phyloP scores from a whole-genome alignment of 2,329 filamentous ascomycete species.

The Incumbomyces delicatus region DNA sequence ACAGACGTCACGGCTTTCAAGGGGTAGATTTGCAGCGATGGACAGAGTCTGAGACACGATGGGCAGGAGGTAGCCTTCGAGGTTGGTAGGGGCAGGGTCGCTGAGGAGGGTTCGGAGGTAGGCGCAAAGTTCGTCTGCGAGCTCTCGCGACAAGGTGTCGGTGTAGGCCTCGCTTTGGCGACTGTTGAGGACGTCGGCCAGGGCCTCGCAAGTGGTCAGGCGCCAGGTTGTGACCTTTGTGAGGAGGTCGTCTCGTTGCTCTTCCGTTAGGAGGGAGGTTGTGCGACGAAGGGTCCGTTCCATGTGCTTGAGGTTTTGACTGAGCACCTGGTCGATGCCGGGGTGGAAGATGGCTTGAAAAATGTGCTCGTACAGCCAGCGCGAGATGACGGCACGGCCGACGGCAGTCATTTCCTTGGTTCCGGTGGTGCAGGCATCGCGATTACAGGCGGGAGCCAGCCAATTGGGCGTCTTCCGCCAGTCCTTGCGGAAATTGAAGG shows the following conservation, averaged over 20 bases:
- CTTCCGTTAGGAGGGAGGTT: constrained; percentile 13
- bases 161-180: constrained; percentile 58
- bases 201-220: constrained; percentile 84
- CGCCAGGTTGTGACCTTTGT: constrained; percentile 88
- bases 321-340: constrained; percentile 65
- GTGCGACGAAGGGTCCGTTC: constrained; percentile 71
- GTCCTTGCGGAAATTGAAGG: constrained; percentile 92
- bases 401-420: constrained; percentile 98
- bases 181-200: constrained; percentile 60
- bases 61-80: constrained; percentile 83
- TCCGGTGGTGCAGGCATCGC: constrained; percentile 73
- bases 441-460: constrained; percentile 70
- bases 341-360: constrained; percentile 93
- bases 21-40: constrained; percentile 73
- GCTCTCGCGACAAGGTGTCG: constrained; percentile 56
- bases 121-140: constrained; percentile 58
- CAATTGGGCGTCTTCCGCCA: constrained; percentile 75
- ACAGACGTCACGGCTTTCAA: constrained; percentile 83
- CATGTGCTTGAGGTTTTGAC: constrained; percentile 69
- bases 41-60: constrained; percentile 85
- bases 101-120: constrained; percentile 64
- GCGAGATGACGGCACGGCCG: constrained; percentile 76
- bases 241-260: constrained; percentile 70
- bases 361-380: constrained; percentile 83
- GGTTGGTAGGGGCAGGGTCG: constrained; percentile 65